A percentile compares a stretch with the other conserved stretches of the same genome.
Evolutionary conservation across 2,329 filamentous ascomycete species (phyloP).

Genomic region (Botrytis paeoniae): DNA sequence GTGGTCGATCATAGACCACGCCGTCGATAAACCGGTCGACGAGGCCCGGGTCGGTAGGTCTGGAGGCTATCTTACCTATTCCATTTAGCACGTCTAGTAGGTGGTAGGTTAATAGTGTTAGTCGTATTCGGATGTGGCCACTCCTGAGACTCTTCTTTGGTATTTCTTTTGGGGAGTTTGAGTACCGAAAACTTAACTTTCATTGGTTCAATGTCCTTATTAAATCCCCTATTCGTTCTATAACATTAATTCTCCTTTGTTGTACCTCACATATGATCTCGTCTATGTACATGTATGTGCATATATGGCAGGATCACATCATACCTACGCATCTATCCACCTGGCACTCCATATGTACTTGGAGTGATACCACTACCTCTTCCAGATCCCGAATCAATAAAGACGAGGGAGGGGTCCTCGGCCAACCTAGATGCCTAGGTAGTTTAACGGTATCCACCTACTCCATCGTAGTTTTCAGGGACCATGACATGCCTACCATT

Average conservation of each 20-base stretch:
- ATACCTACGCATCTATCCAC: neutral
- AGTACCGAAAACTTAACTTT: neutral
- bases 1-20: neutral
- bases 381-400: neutral
- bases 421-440: neutral
- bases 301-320: neutral
- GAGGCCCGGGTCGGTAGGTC: neutral
- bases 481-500: neutral
- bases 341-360: neutral
- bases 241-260: neutral
- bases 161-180: neutral
- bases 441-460: neutral
- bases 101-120: neutral
- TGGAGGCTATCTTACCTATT: neutral
- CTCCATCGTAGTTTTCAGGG: neutral
- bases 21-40: neutral
- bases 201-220: neutral
- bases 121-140: neutral
- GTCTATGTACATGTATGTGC: neutral
- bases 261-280: neutral
- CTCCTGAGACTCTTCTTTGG: neutral
- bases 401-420: neutral
- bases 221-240: neutral
- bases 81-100: neutral
- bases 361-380: neutral